A percentile compares a stretch with the other conserved stretches of the same genome.
phyloP scores from a whole-genome alignment of 2,329 filamentous ascomycete genomes.

The Pseudogymnoascus pannorum region DNA sequence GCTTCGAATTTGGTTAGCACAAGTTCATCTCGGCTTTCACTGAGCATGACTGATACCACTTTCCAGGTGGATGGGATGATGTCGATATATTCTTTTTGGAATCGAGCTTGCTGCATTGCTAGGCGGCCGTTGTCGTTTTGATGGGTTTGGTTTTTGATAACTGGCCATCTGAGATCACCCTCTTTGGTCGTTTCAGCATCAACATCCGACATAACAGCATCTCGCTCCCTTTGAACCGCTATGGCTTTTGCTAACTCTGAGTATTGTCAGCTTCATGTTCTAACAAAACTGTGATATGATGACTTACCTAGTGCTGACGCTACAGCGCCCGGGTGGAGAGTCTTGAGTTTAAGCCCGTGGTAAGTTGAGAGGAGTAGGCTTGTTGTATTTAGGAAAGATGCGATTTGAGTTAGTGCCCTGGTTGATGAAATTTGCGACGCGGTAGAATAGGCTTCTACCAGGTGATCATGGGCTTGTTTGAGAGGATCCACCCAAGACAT shows the following conservation, averaged over 20 bases:
- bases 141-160: constrained; percentile 21
- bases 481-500: constrained; percentile 50
- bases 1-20: constrained; percentile 80
- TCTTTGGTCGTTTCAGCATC: constrained; percentile 14
- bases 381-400: constrained; percentile 56
- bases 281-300: neutral
- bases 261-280: constrained; percentile 14
- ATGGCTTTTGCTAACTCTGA: constrained; percentile 62
- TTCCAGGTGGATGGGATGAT: constrained; percentile 79
- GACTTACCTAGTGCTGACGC: constrained; percentile 46
- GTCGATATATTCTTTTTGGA: constrained; percentile 76
- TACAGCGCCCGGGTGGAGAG: constrained; percentile 48
- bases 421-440: constrained; percentile 44
- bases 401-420: constrained; percentile 53
- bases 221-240: constrained; percentile 58
- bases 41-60: constrained; percentile 76
- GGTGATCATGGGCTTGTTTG: constrained; percentile 56
- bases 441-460: constrained; percentile 53
- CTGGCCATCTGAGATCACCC: constrained; percentile 38
- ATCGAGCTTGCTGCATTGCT: constrained; percentile 42
- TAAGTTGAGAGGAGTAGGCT: constrained; percentile 51
- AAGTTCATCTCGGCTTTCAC: constrained; percentile 74
- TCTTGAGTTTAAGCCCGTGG: constrained; percentile 4
- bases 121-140: constrained; percentile 32
- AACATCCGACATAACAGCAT: constrained; percentile 35